Percentiles rank a stretch among this genome's conserved stretches.
Evolutionary conservation across 257 asterid species (phyloP).

Genomic region (Datura wrightii): DNA sequence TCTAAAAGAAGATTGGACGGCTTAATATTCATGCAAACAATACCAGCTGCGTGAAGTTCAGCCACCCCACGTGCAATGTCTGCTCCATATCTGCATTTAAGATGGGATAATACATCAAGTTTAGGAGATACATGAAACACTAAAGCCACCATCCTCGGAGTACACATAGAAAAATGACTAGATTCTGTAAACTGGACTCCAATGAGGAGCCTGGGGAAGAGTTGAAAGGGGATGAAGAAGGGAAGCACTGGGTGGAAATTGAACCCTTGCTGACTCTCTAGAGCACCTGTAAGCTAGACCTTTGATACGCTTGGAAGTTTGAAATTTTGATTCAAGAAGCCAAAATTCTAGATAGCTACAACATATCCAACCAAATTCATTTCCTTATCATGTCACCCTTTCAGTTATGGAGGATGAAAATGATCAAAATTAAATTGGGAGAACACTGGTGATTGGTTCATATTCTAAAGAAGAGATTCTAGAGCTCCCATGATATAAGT

Average conservation of each 20-base stretch:
- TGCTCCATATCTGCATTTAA: conserved; percentile 84
- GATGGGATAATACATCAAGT: conserved; percentile 42
- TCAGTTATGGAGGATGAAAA: conserved; percentile 7
- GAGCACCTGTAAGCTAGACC: conserved; percentile 17
- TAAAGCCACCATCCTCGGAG: conserved; percentile 23
- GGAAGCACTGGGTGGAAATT: background rate
- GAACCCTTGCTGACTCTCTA: conserved; percentile 18
- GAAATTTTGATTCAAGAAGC: background rate
- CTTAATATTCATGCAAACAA: conserved; percentile 95
- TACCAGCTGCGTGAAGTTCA: conserved; percentile 98
- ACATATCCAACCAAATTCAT: conserved; percentile 21
- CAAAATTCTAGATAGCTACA: conserved; percentile 17
- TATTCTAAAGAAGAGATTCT: conserved; percentile 6
- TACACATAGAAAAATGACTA: background rate
- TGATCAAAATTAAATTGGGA: background rate
- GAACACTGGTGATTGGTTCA: conserved; percentile 16
- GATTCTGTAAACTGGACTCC: background rate
- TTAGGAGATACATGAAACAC: conserved; percentile 11
- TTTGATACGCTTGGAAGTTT: background rate
- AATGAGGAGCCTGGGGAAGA: conserved; percentile 17
- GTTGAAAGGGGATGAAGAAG: background rate
- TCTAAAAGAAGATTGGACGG: conserved; percentile 97
- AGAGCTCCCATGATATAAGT: background rate
- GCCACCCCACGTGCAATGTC: conserved; percentile 99
- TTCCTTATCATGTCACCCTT: conserved; percentile 15